A percentile compares a stretch with the other conserved stretches of the same genome.
Conservation (phyloP, 768 basidiomycete genomes). For the Kwoniella heveanensis region DNA sequence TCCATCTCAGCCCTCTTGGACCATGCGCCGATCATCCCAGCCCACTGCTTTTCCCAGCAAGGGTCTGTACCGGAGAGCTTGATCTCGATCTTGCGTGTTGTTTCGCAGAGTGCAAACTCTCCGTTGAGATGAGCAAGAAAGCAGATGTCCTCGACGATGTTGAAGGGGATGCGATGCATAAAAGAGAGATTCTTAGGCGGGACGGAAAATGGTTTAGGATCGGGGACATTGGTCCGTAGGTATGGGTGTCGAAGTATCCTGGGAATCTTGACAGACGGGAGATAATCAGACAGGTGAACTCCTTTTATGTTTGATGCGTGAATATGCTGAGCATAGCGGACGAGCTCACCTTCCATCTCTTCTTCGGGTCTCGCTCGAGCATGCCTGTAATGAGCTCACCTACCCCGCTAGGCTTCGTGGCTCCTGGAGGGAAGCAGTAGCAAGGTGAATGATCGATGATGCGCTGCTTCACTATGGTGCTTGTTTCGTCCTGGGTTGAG, state of each 20-base stretch:
- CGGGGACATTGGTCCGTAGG: constrained; percentile 18
- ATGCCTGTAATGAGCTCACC: constrained; percentile 41
- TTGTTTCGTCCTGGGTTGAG: constrained; percentile 26
- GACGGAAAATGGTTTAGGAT: constrained; percentile 22
- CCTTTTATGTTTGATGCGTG: too few species aligned
- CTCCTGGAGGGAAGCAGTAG: not conserved
- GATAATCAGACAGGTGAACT: too few species aligned
- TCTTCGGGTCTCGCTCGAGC: constrained; percentile 35
- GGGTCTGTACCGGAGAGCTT: constrained; percentile 18
- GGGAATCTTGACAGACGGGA: constrained; percentile 44
- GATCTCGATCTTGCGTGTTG: constrained; percentile 16
- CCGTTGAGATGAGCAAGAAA: constrained; percentile 33
- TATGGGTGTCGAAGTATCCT: constrained; percentile 48
- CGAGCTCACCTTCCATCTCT: constrained; percentile 47
- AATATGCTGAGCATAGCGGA: not conserved
- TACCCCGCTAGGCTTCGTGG: constrained; percentile 24
- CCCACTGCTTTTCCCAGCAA: constrained; percentile 47
- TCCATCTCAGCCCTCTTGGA: constrained; percentile 34
- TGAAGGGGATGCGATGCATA: constrained; percentile 14
- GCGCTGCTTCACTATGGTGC: constrained; percentile 32
- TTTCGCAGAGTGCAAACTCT: constrained; percentile 36
- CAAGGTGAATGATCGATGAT: constrained; percentile 28
- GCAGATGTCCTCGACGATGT: constrained; percentile 31
- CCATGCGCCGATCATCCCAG: constrained; percentile 39
- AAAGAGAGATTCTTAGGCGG: constrained; percentile 22